These are phyloP conservation scores for Cochliopodium minus DNA, from an alignment of 208 protist genomes.

Conservation along the genomic window DNA sequence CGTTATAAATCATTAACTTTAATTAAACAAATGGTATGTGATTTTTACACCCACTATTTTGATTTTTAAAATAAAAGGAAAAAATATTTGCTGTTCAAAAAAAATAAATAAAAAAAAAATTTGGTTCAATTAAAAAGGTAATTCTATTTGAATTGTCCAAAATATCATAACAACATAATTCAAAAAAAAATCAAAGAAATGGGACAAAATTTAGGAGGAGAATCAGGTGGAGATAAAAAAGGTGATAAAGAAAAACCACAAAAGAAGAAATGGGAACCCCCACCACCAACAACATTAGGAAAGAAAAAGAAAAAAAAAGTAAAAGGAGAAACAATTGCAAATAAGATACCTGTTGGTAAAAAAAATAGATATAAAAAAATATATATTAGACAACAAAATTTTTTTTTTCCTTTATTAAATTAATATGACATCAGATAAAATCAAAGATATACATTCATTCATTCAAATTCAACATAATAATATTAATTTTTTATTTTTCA, in stretches of 20 bases:
- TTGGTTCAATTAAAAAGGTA: no score
- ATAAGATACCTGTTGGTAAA: slow-evolving; percentile 59
- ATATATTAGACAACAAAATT: background rate
- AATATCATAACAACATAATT: no score
- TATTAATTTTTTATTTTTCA: slow-evolving; percentile 46
- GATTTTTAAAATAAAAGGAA: no score
- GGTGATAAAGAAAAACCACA: slow-evolving; percentile 28
- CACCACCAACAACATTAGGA: slow-evolving; percentile 67
- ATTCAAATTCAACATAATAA: slow-evolving; percentile 54
- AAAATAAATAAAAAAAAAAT: no score
- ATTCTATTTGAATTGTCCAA: no score
- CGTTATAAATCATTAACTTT: no score
- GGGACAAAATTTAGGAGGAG: no score
- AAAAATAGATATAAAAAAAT: slow-evolving; percentile 17
- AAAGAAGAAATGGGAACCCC: slow-evolving; percentile 80
- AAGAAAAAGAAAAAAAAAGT: slow-evolving; percentile 34
- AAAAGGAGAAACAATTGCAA: slow-evolving; percentile 6
- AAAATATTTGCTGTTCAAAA: no score
- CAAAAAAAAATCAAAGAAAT: no score
- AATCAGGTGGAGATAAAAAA: slow-evolving; percentile 12
- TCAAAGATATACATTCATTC: background rate
- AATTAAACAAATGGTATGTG: no score
- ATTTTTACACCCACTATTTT: no score
- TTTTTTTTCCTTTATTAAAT: background rate
- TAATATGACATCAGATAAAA: background rate